Percentiles rank a stretch among this genome's conserved stretches.
These are phyloP conservation scores for Ustilago loliicola DNA, from an alignment of 1,284 basidiomycete genomes.

Conservation along the genomic window DNA sequence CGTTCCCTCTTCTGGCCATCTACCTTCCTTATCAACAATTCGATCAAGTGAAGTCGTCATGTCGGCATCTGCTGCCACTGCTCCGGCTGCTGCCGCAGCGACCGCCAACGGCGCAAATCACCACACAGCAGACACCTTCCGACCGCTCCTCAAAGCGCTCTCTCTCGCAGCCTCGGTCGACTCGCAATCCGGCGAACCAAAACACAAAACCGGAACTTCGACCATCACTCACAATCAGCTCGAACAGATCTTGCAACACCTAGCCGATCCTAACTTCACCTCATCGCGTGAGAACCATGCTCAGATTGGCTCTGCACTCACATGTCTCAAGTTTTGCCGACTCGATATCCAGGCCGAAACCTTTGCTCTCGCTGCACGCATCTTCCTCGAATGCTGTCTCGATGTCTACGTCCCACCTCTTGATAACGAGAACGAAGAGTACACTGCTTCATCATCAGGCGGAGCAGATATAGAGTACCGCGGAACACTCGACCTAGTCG, in stretches of 20 bases:
- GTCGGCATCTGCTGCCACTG: slow-evolving; percentile 6
- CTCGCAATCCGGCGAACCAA: slow-evolving; percentile 44
- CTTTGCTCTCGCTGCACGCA: slow-evolving; percentile 56
- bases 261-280: slow-evolving; percentile 67
- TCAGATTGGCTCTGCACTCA: slow-evolving; percentile 64
- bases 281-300: slow-evolving; percentile 61
- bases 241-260: slow-evolving; percentile 58
- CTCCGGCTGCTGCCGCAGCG: slow-evolving; percentile 4
- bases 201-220: slow-evolving; percentile 41
- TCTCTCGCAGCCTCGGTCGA: slow-evolving; percentile 36
- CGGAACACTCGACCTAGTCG: slow-evolving; percentile 72
- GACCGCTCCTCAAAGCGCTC: slow-evolving; percentile 62
- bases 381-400: slow-evolving; percentile 58
- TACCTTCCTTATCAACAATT: not conserved
- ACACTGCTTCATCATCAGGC: not conserved
- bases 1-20: not conserved
- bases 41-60: not conserved
- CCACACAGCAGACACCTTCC: slow-evolving; percentile 62
- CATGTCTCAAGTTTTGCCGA: slow-evolving; percentile 63
- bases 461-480: slow-evolving; percentile 41
- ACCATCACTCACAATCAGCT: slow-evolving; percentile 52
- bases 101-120: slow-evolving; percentile 18
- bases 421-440: slow-evolving; percentile 27
- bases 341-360: slow-evolving; percentile 59
- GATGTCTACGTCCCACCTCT: slow-evolving; percentile 41